Percentiles rank a stretch among this genome's conserved stretches.
Evolutionary conservation across 495 filamentous ascomycete genomes (phyloP).

Genomic region (Penicillium cataractarum): DNA sequence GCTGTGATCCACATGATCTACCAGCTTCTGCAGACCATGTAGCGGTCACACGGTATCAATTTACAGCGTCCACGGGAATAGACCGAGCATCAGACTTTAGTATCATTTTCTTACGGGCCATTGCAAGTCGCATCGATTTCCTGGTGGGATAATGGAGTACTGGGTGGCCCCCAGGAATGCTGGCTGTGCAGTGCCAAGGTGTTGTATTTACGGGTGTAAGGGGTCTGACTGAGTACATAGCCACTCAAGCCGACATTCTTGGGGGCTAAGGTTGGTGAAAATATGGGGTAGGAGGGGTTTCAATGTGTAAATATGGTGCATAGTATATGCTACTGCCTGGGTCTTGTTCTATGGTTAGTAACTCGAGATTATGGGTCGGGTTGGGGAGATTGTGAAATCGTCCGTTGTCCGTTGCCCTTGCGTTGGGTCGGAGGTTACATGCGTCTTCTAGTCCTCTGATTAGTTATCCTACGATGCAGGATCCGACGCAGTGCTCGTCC

Average conservation of each 20-base stretch:
- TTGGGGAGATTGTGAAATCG: neutral
- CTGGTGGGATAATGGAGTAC: neutral
- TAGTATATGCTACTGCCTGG: neutral
- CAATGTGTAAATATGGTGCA: neutral
- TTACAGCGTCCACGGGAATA: neutral
- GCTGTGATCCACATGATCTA: neutral
- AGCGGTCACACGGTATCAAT: neutral
- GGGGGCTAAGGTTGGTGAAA: neutral
- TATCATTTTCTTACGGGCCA: neutral
- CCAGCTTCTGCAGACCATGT: too few relatives aligned
- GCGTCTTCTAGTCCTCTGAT: neutral
- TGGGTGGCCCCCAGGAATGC: neutral
- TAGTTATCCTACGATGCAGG: neutral
- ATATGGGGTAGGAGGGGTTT: neutral
- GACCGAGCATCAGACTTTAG: neutral
- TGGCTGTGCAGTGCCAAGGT: conserved; percentile 17
- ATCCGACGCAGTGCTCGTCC: neutral
- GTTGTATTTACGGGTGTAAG: conserved; percentile 1
- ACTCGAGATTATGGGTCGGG: neutral
- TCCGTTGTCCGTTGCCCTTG: neutral
- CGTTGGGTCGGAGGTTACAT: neutral
- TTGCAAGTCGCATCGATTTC: neutral
- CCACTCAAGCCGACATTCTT: neutral
- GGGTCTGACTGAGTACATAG: conserved; percentile 1
- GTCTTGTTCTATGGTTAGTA: neutral